Base-by-base conservation (phyloP, 2,329 filamentous ascomycete genomes). In the Daldinia sp. region DNA sequence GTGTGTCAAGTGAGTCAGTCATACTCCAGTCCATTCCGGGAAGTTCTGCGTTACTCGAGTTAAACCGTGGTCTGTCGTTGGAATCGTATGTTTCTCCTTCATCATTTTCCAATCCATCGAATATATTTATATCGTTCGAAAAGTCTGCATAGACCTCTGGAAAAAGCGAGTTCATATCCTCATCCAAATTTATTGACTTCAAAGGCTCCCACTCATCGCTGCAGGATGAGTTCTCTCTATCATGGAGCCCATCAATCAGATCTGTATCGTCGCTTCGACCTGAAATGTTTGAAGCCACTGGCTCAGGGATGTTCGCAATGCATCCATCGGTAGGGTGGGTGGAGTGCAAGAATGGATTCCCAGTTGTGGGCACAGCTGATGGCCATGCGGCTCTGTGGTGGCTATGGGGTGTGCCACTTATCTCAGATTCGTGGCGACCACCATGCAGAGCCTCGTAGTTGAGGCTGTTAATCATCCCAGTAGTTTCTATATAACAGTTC, bases 381-480 rank as follows among this genome's bases (percentile, higher is more conserved):
- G 32, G 21, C 10, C 10, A 4, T 51, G 61, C 29, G 57, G 61
- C 57, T 64, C 58, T 61, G 39, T 43, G 35, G 27, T 34, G 13
- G 19, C 5, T 30, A 9, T 21, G 39, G n/a, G 19, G 19, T 17
- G 10, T 39, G 19, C 23, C 21, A n/a, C 13, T 43, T 45, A 45
- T 29, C 50, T 43, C 29, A 52, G 23, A 15, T 37, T 23, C 37
- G 19, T 47, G 15, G 41, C 41, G 25, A n/a, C 15, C 25, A 15
- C 15, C 19, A 2, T 8, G 39, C 47, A 54, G 59, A 62, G 59
- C 59, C 59, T 53, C 59, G 29, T 15, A 1, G 2, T 35, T 4
- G 21, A 9, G 9, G n/a, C 27, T n/a, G 21, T 7, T 50, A 8
- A 10, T 27, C 25, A 17, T 27, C 39, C n/a, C 17, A 4, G 23